Base-by-base conservation (phyloP, 1,284 basidiomycete species). In the Cystobasidium sp. region DNA sequence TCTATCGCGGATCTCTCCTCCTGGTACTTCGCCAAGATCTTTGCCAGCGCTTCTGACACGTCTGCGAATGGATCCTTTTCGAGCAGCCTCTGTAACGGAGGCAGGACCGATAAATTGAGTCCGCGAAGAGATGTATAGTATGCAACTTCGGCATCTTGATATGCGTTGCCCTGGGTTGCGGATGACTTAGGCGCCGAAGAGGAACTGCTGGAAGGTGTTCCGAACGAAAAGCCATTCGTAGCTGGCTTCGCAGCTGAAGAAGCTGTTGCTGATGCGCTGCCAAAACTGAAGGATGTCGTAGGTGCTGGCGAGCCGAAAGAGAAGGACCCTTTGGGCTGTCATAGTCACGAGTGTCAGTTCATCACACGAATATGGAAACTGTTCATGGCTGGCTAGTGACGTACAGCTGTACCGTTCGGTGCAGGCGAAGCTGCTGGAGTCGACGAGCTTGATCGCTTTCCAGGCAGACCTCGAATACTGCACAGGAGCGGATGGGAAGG, bases 61-160 rank as follows among this genome's bases (percentile, higher is more conserved):
- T 95, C 88, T n/a, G 84, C 81, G 81, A 94, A 94, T 0, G 91
- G 89, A 81, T 95, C 91, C 9, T 86, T 83, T 41, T 91, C 88
- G 22, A 93, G 82, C 4, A 87, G 86, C 66, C 87, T 86, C 14
- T 87, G 85, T 59, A 93, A 82, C 43, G 88, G 86, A 4, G 87
- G 84, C 43, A 91, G 80, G 78, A 94, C 85, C 0, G 91, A 90
- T 22, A 87, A 82, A 80, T 95, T 95, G 58, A 95, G 85, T 12
- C 92, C 92, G 20, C 93, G 89, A 20, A 95, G 85, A 7, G 88
- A 87, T 49, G 85, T 88, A 83, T 88, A 92, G 82, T 92, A 94
- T 53, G 85, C 83, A 5, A 84, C 82, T 41, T 83, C 80, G 24
- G 74, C 58, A 43, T 63, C 66, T 49, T 52, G 37, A 64, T 61